Conservation (phyloP, 2,329 filamentous ascomycete genomes). For the Penicillium verrucosum region DNA sequence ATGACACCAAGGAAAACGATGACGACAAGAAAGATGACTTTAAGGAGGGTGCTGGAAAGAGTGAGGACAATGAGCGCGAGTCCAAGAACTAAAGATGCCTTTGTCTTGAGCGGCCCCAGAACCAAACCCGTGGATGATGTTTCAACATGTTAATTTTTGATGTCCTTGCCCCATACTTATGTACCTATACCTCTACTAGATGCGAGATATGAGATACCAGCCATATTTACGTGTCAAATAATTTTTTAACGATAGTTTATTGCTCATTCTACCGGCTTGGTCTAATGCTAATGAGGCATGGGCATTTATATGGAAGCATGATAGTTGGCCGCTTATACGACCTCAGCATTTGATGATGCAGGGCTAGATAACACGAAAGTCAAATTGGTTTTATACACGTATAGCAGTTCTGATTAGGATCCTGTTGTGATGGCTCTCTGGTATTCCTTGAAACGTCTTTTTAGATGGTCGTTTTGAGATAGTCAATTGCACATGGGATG, state of each 20-base stretch:
- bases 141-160: background rate
- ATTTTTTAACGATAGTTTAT: background rate
- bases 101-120: background rate
- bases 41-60: slow-evolving; percentile 20
- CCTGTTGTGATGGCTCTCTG: too few relatives aligned
- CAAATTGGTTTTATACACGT: too few relatives aligned
- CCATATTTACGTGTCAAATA: background rate
- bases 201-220: background rate
- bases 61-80: background rate
- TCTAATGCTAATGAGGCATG: too few relatives aligned
- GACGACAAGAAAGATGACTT: slow-evolving; percentile 15
- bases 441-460: too few relatives aligned
- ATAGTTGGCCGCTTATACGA: too few relatives aligned
- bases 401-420: too few relatives aligned
- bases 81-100: background rate
- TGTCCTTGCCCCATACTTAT: background rate
- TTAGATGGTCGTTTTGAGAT: too few relatives aligned
- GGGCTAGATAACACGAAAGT: too few relatives aligned
- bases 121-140: background rate
- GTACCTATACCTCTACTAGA: background rate
- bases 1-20: slow-evolving; percentile 22
- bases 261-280: too few relatives aligned
- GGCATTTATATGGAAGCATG: too few relatives aligned
- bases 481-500: slow-evolving; percentile 39
- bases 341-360: too few relatives aligned